Evolutionary conservation across 2,329 filamentous ascomycete species (phyloP).

Genomic region (Blumeria hordei): DNA sequence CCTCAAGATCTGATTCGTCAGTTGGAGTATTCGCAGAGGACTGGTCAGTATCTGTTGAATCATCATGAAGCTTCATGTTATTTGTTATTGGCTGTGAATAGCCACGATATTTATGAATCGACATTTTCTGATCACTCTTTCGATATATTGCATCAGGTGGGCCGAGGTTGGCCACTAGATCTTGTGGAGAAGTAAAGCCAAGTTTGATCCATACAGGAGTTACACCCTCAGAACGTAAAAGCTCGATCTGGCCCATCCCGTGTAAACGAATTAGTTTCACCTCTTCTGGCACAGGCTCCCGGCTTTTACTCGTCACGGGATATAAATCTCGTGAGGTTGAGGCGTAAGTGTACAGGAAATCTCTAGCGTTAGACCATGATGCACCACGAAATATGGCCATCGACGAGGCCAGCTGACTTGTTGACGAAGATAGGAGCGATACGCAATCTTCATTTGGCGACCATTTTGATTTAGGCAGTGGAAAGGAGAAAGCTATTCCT

Average conservation of each 20-base stretch:
- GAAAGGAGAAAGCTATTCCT: conserved; percentile 80
- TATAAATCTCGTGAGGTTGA: conserved; percentile 53
- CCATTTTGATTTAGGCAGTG: conserved; percentile 49
- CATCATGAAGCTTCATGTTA: conserved; percentile 19
- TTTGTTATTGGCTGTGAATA: conserved; percentile 23
- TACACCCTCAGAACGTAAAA: conserved; percentile 46
- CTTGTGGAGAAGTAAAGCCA: conserved; percentile 75
- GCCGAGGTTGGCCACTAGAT: conserved; percentile 71
- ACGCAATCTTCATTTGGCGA: conserved; percentile 62
- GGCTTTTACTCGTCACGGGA: conserved; percentile 41
- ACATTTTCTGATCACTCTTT: conserved; percentile 71
- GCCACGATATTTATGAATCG: conserved; percentile 45
- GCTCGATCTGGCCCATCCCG: conserved; percentile 54
- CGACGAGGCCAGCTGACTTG: conserved; percentile 51
- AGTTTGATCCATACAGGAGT: conserved; percentile 47
- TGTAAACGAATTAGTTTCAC: conserved; percentile 58
- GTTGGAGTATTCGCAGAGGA: conserved; percentile 48
- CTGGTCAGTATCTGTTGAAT: conserved; percentile 47
- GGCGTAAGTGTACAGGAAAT: conserved; percentile 49
- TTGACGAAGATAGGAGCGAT: conserved; percentile 48
- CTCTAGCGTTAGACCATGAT: conserved; percentile 70
- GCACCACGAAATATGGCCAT: conserved; percentile 82
- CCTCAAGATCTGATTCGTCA: conserved; percentile 42
- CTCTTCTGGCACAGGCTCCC: conserved; percentile 69
- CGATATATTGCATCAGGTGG: conserved; percentile 86